Evolutionary conservation across 2,329 filamentous ascomycete species (phyloP).

Genomic region (Fragosphaeria purpurea): DNA sequence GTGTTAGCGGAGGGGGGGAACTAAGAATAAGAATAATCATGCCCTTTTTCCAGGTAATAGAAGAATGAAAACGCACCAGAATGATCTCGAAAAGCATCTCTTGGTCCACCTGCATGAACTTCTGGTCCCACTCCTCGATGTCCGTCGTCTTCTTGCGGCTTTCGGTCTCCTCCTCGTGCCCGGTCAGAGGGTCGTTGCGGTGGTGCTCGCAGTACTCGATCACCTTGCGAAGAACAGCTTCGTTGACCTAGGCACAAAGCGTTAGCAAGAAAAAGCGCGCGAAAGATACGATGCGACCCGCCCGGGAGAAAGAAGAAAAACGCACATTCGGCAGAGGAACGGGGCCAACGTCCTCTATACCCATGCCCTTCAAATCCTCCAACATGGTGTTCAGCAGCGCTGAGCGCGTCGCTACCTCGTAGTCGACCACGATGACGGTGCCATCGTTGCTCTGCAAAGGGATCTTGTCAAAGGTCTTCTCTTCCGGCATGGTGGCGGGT

Average conservation of each 20-base stretch:
- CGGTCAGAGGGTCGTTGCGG: slow-evolving; percentile 73
- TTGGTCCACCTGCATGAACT: slow-evolving; percentile 99
- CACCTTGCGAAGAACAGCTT: slow-evolving; percentile 88
- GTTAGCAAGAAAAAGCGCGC: background rate
- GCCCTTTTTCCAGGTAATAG: background rate
- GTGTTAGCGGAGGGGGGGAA: slow-evolving; percentile 1
- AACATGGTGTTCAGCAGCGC: slow-evolving; percentile 98
- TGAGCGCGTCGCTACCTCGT: slow-evolving; percentile 78
- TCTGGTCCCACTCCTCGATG: slow-evolving; percentile 99
- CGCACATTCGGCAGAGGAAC: slow-evolving; percentile 81
- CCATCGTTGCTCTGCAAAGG: slow-evolving; percentile 43
- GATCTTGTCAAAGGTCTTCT: slow-evolving; percentile 28
- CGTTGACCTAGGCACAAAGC: slow-evolving; percentile 57
- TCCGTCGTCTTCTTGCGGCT: slow-evolving; percentile 97
- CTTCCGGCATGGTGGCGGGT: slow-evolving; percentile 20
- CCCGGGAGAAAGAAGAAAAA: background rate
- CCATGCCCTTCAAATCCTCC: slow-evolving; percentile 63
- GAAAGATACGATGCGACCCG: slow-evolving; percentile 4
- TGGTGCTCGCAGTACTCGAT: slow-evolving; percentile 98
- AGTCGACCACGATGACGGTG: slow-evolving; percentile 48
- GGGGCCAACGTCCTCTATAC: slow-evolving; percentile 34
- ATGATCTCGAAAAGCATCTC: slow-evolving; percentile 99
- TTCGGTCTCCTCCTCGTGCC: slow-evolving; percentile 82
- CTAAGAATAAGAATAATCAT: too few relatives aligned
- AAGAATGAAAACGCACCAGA: slow-evolving; percentile 50